Evolutionary conservation across 2,329 filamentous ascomycete genomes (phyloP), one percentile per base, ranked within the genome.

Genomic region (Pestalotiopsis sp.): DNA sequence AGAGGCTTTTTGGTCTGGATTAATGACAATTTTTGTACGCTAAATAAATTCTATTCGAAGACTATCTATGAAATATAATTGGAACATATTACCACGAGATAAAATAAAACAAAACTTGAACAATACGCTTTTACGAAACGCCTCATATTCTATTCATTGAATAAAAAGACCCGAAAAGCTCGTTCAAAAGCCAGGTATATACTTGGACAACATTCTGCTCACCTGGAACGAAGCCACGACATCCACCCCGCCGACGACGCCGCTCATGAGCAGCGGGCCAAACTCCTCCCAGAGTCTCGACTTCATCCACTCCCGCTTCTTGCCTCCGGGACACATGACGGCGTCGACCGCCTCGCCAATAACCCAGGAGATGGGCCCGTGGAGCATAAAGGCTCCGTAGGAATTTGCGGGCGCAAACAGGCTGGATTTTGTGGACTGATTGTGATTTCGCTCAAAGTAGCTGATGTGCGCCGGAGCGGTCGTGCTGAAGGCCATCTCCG

Each of bases 371-470:
- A 68, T n/a, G n/a, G 66, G 66, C 4, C 60, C 38, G 4, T 68
- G 66, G 23, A 68, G 45, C 41, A 68, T 40, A n/a, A 31, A 68
- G 31, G 66, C 66, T 20, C n/a, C 66, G 31, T 65, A 68, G 1
- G 66, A 40, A 23, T 68, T 65, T 58, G 60, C 60, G 23, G 66
- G 66, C 41, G 66, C 65, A n/a, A 23, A 65, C 25, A 68, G 38
- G 60, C 41, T 68, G 27, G 20, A 13, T 20, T 65, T 68, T 36
- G 12, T 45, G 17, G 66, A 60, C 17, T 65, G 36, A 13, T 68
- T 68, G 14, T 64, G 23, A n/a, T 65, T 61, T 3, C 20, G 65
- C 41, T 67, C 65, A 40, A 40, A 68, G 27, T 20, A 31, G 23
- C 14, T 12, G 6, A 65, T 45, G 41, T 38, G 40, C 12, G 66